Evolutionary conservation across 768 basidiomycete species (phyloP), one percentile per base, ranked within the genome.

Genomic region (Mycena vulgaris): DNA sequence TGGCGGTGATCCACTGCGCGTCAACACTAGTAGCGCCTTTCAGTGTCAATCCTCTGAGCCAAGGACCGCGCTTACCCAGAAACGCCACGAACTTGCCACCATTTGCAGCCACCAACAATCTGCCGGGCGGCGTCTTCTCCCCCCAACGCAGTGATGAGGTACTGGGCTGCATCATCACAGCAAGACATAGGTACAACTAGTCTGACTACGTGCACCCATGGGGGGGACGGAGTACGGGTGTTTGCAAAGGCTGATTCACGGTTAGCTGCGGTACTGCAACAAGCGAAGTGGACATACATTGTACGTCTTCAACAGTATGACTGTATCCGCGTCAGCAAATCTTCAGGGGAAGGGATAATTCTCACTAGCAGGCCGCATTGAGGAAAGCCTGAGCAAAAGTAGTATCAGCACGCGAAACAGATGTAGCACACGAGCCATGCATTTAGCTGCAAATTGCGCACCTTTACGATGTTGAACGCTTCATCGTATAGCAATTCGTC

Each of bases 11-110:
- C 96, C 96, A 97, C 78, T 97, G 93, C 0, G 87, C 94, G 76
- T 95, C 89, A 14, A 97, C 88, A 9, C 95, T 95, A 63, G n/a
- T n/a, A 69, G 52, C 61, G 40, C n/a, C n/a, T n/a, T n/a, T n/a
- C n/a, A n/a, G 47, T 42, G 64, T 72, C 74, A 78, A 30, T 57
- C 63, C n/a, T 39, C 66, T 33, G 64, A 62, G 23, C 71, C 17
- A 39, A 63, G 21, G 3, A 77, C 8, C 11, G 23, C 74, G 78
- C 79, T 75, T 75, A 90, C 96, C 96, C 96, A 60, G 88, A 82
- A 52, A 95, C 78, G 23, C 93, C 92, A 47, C 97, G 91, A 37
- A 97, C 95, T 80, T 98, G 97, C 97, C 97, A 99, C 96, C 97
- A 99, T 78, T 97, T 96, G 7, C 90, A 89, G 1, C 97, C 97